Evolutionary conservation across 2,329 filamentous ascomycete genomes (phyloP), one percentile per base, ranked within the genome.

Genomic region (Colletotrichum plurivorum): DNA sequence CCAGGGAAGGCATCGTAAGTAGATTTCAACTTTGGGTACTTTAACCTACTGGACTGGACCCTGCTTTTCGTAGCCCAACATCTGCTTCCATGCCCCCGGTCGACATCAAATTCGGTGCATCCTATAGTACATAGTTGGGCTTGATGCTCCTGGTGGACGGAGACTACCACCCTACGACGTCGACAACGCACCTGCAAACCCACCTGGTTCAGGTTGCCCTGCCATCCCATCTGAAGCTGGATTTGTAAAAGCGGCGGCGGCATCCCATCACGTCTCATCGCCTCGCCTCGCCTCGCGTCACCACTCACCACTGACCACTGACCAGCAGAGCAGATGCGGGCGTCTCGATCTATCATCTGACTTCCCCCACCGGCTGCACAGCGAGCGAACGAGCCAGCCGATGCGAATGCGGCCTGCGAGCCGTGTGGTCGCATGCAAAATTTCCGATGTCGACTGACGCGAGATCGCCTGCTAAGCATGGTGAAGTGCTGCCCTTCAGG

Each of bases 1-100:
- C 46, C 22, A 46, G 49, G 20, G 12, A 12, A 58, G 16, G 15
- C 25, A 46, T 27, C 15, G 25, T 18, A 16, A 57, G 54, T 41
- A 31, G 45, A 48, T 36, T 49, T 41, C 59, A 63, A 55, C 39
- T 46, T 31, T 55, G 31, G 25, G 15, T 60, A 25, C 57, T 45
- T 52, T 43, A 41, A 56, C n/a, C 31, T 53, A 56, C 52, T n/a
- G 51, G 25, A 41, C 51, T 57, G 43, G 45, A 57, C 61, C 60
- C 61, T 63, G 52, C 43, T 57, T 27, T 36, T 56, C 49, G 39
- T 56, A 18, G 25, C 39, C 25, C 49, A 25, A 49, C 43, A n/a
- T 22, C 41, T 16, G 56, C 56, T 49, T 49, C 43, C n/a, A 54
- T 36, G 27, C 56, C n/a, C 43, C 46, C 18, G 5, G 22, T 31